Evolutionary conservation across 106 monocot genomes (phyloP), one percentile per base, ranked within the genome.

Genomic region (Triglochin maritima): DNA sequence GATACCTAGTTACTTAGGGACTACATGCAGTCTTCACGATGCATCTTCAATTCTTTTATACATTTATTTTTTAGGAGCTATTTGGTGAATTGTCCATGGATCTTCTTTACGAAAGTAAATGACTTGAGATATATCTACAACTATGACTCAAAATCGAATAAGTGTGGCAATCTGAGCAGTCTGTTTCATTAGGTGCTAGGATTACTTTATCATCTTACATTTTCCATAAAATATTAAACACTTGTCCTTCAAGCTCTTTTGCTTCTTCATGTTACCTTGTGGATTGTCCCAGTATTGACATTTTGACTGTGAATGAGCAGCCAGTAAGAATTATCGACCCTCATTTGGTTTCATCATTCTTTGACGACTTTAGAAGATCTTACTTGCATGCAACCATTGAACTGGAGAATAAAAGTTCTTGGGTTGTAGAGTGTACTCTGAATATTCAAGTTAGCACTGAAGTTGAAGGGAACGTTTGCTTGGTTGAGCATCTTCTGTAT

Each of bases 281-380:
- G 55, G 10, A 55, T 55, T 59, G 17, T 59, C 7, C 7, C 59
- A 17, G 8, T 17, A 17, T 17, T 14, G 41, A 17, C 59, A 17
- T 65, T 64, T 50, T 70, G 57, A 29, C 29, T 29, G 29, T 29
- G 29, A 17, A 49, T 63, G 42, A 48, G 78, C 80, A 98, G 98
- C 98, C 98, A 67, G 92, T 98, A 67, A 92, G 79, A 66, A 89
- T 98, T 65, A 47, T 58, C 29, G 92, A 98, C 78, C 88, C 92
- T 46, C 92, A 98, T 71, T 60, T 98, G 56, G 92, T 98, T 62
- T 88, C 98, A 68, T 69, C 91, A 48, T 98, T 98, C 72, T 84
- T 84, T 77, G 98, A 98, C 29, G 62, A 75, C 61, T 98, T 82
- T 67, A 92, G 77, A 60, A 98, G 98, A 63, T 78, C 76, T 2